A percentile compares a stretch with the other conserved stretches of the same genome.
phyloP scores from a whole-genome alignment of 345 rosid species.

The Acer negundo region DNA sequence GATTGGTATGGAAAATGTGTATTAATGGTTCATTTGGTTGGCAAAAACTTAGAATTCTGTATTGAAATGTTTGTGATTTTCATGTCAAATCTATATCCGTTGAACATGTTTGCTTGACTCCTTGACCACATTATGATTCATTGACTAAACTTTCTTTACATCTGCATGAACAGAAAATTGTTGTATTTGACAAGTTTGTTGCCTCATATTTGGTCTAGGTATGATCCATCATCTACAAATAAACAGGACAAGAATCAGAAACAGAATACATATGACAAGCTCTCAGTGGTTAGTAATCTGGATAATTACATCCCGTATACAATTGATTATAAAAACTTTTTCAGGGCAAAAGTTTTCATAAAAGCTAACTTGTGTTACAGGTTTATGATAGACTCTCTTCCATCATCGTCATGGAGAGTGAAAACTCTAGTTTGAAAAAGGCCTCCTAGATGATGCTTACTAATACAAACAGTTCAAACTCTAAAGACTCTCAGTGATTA shows the following conservation, averaged over 20 bases:
- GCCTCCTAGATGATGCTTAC: conserved; percentile 31
- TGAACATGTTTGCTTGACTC: neutral
- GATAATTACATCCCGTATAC: neutral
- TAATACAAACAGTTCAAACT: neutral
- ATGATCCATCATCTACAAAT: conserved; percentile 46
- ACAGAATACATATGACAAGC: conserved; percentile 43
- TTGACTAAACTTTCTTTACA: neutral
- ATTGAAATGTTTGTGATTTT: conserved; percentile 2
- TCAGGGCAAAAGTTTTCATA: neutral
- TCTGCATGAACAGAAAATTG: neutral
- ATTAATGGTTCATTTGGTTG: neutral
- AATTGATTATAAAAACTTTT: neutral
- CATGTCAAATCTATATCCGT: neutral
- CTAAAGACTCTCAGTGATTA: neutral
- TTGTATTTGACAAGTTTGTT: neutral
- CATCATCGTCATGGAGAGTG: conserved; percentile 76
- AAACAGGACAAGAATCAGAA: conserved; percentile 33
- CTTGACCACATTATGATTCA: too few species aligned
- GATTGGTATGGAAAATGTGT: conserved; percentile 55
- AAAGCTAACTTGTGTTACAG: conserved; percentile 33
- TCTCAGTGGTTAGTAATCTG: conserved; percentile 55
- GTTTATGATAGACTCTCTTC: conserved; percentile 79
- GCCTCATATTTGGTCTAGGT: conserved; percentile 47
- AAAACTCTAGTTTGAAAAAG: conserved; percentile 57
- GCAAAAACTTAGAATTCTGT: neutral